Percentiles rank a stretch among this genome's conserved stretches.
Conservation (phyloP, 2,329 filamentous ascomycete genomes). For the Monosporascus sp. region DNA sequence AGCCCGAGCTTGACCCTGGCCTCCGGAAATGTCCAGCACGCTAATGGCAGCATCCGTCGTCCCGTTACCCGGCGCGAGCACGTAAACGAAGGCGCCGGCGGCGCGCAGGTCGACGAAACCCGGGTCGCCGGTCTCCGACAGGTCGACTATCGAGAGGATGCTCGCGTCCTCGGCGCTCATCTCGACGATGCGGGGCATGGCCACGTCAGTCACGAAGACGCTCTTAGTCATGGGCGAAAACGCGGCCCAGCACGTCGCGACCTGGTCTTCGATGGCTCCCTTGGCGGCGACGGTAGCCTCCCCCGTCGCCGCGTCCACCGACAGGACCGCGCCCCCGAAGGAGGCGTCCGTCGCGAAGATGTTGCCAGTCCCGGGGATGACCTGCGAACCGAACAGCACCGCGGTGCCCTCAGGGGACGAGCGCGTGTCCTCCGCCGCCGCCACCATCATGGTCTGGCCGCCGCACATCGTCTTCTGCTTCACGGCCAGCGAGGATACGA, state of each 20-base stretch:
- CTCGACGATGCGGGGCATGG: slow-evolving; percentile 47
- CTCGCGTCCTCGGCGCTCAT: slow-evolving; percentile 45
- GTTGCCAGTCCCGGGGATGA: slow-evolving; percentile 36
- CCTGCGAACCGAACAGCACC: slow-evolving; percentile 48
- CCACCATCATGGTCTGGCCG: slow-evolving; percentile 3
- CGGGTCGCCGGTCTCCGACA: slow-evolving; percentile 39
- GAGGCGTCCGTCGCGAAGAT: slow-evolving; percentile 54
- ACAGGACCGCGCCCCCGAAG: slow-evolving; percentile 48
- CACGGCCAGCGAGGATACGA: slow-evolving; percentile 47
- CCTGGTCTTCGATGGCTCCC: slow-evolving; percentile 42
- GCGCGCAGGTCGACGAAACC: slow-evolving; percentile 52
- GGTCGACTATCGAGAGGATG: slow-evolving; percentile 37
- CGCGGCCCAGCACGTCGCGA: slow-evolving; percentile 53
- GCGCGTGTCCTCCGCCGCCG: slow-evolving; percentile 22
- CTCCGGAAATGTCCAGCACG: slow-evolving; percentile 28
- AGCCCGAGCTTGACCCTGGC: slow-evolving; percentile 14
- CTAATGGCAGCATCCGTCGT: slow-evolving; percentile 29
- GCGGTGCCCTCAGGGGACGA: slow-evolving; percentile 49
- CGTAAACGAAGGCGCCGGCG: slow-evolving; percentile 52
- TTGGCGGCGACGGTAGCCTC: slow-evolving; percentile 31
- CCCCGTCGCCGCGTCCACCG: slow-evolving; percentile 28
- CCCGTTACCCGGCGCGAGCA: slow-evolving; percentile 48
- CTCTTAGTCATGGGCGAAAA: slow-evolving; percentile 41
- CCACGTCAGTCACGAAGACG: slow-evolving; percentile 55
- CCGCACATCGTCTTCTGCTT: slow-evolving; percentile 8